Conservation (phyloP, 2,329 filamentous ascomycete species). For the Escovopsis sp. region DNA sequence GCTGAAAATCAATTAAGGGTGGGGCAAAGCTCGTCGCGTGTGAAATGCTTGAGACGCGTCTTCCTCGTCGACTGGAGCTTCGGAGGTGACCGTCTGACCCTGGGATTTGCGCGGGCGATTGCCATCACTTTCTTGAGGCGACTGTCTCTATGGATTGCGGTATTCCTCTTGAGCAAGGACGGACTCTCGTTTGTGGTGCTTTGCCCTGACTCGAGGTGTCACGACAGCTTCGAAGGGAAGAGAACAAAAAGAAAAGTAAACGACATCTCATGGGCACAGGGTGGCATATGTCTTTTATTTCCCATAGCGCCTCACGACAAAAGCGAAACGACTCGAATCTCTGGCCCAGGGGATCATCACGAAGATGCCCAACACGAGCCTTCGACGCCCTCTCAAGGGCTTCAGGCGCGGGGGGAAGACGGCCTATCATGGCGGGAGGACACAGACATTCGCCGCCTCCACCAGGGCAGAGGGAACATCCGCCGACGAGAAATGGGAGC, state of each 20-base stretch:
- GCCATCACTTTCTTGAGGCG: constrained; percentile 1
- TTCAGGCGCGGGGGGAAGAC: constrained; percentile 54
- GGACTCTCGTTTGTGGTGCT: too few relatives aligned
- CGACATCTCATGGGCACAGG: too few relatives aligned
- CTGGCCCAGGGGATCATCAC: too few relatives aligned
- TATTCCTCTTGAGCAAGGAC: too few relatives aligned
- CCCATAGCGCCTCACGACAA: too few relatives aligned
- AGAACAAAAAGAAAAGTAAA: too few relatives aligned
- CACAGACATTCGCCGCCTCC: constrained; percentile 68
- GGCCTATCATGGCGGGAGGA: constrained; percentile 53
- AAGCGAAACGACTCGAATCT: too few relatives aligned
- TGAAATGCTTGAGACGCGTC: constrained; percentile 20
- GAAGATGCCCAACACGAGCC: constrained; percentile 44
- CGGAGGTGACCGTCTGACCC: too few relatives aligned
- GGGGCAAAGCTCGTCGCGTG: constrained; percentile 15
- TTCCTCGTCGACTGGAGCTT: constrained; percentile 6
- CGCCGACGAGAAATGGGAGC: constrained; percentile 83
- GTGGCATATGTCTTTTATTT: too few relatives aligned
- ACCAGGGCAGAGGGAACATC: constrained; percentile 74
- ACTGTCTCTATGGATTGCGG: neutral
- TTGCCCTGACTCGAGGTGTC: too few relatives aligned
- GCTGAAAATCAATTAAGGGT: constrained; percentile 20
- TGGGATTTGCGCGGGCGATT: neutral
- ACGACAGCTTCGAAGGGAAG: too few relatives aligned
- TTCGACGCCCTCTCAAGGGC: constrained; percentile 48